These are phyloP conservation scores for Kalmusia sp. DNA, from an alignment of 2,329 filamentous ascomycete genomes.

Conservation along the genomic window DNA sequence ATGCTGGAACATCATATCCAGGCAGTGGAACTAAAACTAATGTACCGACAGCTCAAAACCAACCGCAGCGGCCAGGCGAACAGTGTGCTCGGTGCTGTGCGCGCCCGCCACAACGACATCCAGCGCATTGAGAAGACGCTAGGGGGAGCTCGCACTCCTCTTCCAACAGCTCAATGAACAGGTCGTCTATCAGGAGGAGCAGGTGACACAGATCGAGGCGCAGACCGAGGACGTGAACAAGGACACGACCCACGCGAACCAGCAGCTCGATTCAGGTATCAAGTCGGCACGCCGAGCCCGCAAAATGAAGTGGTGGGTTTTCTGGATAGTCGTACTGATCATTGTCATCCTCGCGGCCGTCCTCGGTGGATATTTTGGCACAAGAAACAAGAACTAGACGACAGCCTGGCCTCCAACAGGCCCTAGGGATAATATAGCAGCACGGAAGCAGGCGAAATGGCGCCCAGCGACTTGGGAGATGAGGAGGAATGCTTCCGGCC, in stretches of 20 bases:
- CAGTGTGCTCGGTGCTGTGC: constrained; percentile 77
- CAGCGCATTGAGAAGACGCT: constrained; percentile 80
- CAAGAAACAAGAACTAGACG: constrained; percentile 28
- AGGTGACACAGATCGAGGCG: constrained; percentile 67
- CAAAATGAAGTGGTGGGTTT: constrained; percentile 84
- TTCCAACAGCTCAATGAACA: constrained; percentile 78
- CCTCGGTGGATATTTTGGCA: constrained; percentile 57
- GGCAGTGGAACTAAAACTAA: not conserved
- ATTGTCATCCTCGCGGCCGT: constrained; percentile 58
- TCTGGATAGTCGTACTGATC: constrained; percentile 62
- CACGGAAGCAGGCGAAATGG: not conserved
- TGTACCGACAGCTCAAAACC: constrained; percentile 66
- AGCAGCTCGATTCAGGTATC: constrained; percentile 72
- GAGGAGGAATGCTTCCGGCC: not conserved
- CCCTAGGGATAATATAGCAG: constrained; percentile 2
- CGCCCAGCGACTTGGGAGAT: not conserved
- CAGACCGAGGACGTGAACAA: constrained; percentile 71
- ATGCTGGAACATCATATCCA: too few species aligned
- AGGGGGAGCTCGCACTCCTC: constrained; percentile 70
- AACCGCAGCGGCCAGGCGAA: constrained; percentile 77
- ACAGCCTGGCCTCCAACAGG: too few species aligned
- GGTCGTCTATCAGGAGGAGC: constrained; percentile 74
- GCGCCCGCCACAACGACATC: constrained; percentile 83
- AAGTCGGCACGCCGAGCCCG: constrained; percentile 70
- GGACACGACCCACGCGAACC: constrained; percentile 73